phyloP scores from a whole-genome alignment of 805 yeast species.

The Ogataea kodamae region DNA sequence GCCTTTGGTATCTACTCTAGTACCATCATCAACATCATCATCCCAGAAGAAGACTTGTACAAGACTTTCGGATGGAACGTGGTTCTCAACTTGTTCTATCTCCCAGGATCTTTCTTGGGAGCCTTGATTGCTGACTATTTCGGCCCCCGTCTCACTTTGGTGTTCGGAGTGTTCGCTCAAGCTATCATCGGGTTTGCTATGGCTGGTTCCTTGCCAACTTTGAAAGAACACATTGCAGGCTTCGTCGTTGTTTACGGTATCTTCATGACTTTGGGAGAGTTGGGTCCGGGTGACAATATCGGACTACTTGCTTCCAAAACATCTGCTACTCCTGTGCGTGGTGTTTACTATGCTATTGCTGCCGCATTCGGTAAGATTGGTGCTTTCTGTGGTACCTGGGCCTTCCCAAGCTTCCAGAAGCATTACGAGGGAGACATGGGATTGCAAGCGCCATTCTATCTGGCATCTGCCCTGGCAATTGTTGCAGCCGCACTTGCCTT shows the following conservation, averaged over 20 bases:
- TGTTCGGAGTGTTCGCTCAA: slow-evolving; percentile 66
- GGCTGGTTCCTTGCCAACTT: slow-evolving; percentile 63
- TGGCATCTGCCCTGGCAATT: slow-evolving; percentile 73
- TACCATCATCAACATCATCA: slow-evolving; percentile 56
- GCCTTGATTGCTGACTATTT: slow-evolving; percentile 80
- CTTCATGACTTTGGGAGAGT: slow-evolving; percentile 83
- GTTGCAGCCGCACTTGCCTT: slow-evolving; percentile 67
- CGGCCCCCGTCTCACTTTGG: slow-evolving; percentile 85
- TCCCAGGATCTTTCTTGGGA: slow-evolving; percentile 88
- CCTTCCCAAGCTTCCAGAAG: slow-evolving; percentile 75
- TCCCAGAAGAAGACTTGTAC: slow-evolving; percentile 60
- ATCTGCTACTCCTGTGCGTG: slow-evolving; percentile 82
- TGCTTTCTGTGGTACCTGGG: slow-evolving; percentile 86
- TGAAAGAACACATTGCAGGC: slow-evolving; percentile 64
- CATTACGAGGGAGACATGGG: slow-evolving; percentile 60
- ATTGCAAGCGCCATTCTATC: slow-evolving; percentile 74
- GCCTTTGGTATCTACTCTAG: slow-evolving; percentile 85
- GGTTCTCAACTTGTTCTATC: slow-evolving; percentile 79
- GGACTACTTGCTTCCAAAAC: slow-evolving; percentile 87
- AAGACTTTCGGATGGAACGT: slow-evolving; percentile 89
- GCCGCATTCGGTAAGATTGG: slow-evolving; percentile 92
- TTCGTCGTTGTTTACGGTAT: slow-evolving; percentile 87
- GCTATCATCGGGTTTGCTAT: slow-evolving; percentile 77
- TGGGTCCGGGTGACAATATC: slow-evolving; percentile 91
- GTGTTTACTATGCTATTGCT: slow-evolving; percentile 85